Percentiles rank a stretch among this genome's conserved stretches.
Conservation (phyloP, 768 basidiomycete genomes). For the Lentinula raphanica region DNA sequence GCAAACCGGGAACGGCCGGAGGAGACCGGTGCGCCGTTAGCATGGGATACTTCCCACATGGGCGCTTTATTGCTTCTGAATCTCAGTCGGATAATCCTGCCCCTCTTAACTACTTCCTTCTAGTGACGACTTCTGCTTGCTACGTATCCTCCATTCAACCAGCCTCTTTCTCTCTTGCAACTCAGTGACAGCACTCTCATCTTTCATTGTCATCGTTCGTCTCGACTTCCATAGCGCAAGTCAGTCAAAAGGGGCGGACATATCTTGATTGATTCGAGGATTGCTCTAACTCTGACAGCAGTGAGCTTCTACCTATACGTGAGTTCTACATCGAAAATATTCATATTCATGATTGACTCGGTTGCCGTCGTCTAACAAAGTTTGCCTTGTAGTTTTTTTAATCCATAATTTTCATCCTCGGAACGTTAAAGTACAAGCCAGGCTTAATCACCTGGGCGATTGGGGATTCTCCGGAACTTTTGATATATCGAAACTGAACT, state of each 20-base stretch:
- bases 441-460: not conserved
- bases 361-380: not conserved
- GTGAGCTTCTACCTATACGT: conserved; percentile 27
- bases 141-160: not conserved
- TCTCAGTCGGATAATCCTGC: not conserved
- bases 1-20: not conserved
- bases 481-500: not conserved
- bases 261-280: not conserved
- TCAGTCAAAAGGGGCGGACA: not conserved
- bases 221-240: not conserved
- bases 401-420: not conserved
- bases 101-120: not conserved
- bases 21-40: not conserved
- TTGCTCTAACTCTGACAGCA: not conserved
- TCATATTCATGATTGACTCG: not conserved
- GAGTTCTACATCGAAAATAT: conserved; percentile 29
- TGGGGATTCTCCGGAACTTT: conserved; percentile 1
- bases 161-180: not conserved
- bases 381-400: not conserved
- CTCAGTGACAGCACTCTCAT: not conserved
- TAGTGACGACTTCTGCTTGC: not conserved
- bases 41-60: not conserved
- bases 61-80: not conserved
- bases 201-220: not conserved
- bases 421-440: not conserved